Base-by-base conservation (phyloP, 768 basidiomycete genomes). In the Vishniacozyma victoriae region DNA sequence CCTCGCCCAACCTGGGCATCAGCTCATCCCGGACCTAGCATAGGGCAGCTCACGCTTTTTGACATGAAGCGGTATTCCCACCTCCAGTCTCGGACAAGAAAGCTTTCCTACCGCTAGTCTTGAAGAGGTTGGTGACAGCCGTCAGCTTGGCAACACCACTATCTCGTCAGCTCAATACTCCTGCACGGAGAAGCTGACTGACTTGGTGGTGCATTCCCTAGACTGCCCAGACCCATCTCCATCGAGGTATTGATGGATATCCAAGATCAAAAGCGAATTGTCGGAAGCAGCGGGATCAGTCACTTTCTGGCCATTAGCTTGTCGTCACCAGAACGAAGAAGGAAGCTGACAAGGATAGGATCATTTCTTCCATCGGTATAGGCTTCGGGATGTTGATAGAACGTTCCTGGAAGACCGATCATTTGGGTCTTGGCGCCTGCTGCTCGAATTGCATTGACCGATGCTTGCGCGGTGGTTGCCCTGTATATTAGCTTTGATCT, bases 211-310 rank as follows among this genome's bases (percentile, higher is more conserved):
- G 50, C 82, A 83, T 26, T 76, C 76, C 2, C 67, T 59, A 41
- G 75, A 56, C 16, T 77, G 75, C 48, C 73, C 76, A 22, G 66
- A 76, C 60, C 76, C 78, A 56, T 81, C 79, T 14, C 57, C 71
- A 64, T 82, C 81, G 40, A 80, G 76, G 69, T 82, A 82, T 60
- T 80, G 78, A 75, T 82, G 81, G 2, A 81, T 80, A 56, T 83
- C 82, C 57, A 82, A 77, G 49, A 82, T 69, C 35, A 82, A 74
- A 58, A 50, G 38, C 2, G 56, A 57, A 15, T 74, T 73, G 29
- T 62, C 69, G 20, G 73, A 72, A 4, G 54, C 55, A 35, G 67
- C 71, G 9, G 76, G 75, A 52, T 78, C 76, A 3, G 71, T 76
- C 41, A 78, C 70, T 46, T 65, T 67, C 54, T 44, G 48, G 14